phyloP scores from a whole-genome alignment of 345 rosid genomes.

The Sisymbrium altissimum region DNA sequence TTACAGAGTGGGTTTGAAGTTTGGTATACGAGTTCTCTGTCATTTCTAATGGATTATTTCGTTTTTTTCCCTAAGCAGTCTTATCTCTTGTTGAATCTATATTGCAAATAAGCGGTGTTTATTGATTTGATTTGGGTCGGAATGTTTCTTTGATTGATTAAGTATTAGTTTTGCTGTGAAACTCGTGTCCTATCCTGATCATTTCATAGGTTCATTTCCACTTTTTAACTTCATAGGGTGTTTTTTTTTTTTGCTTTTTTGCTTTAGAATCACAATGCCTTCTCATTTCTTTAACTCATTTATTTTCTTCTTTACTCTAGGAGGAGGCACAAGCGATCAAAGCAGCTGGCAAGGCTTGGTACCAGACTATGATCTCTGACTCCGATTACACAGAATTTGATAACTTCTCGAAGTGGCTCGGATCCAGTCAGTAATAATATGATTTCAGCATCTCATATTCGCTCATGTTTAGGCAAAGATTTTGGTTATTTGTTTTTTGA shows the following conservation, averaged over 20 bases:
- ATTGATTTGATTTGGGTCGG: background rate
- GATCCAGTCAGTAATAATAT: constrained; percentile 55
- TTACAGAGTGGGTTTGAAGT: background rate
- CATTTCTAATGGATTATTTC: background rate
- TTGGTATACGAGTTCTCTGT: background rate
- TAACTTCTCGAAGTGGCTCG: constrained; percentile 84
- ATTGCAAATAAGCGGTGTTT: background rate
- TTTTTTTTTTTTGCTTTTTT: no score
- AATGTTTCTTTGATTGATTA: background rate
- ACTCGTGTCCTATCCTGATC: background rate
- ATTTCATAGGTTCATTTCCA: no score
- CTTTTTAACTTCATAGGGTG: no score
- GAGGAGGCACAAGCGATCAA: constrained; percentile 73
- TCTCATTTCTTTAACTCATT: background rate
- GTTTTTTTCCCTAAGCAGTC: background rate
- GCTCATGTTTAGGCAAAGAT: constrained; percentile 27
- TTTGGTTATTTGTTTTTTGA: constrained; percentile 6
- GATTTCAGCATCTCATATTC: background rate
- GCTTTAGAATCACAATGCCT: no score
- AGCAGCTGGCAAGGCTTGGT: constrained; percentile 96
- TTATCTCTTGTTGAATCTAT: no score
- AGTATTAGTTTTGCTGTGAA: background rate
- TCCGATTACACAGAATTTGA: constrained; percentile 88
- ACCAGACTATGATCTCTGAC: constrained; percentile 88
- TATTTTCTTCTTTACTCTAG: constrained; percentile 31